Percentiles rank a stretch among this genome's conserved stretches.
Conservation (phyloP, 108 stramenopile genomes). For the Seminavis robusta region DNA sequence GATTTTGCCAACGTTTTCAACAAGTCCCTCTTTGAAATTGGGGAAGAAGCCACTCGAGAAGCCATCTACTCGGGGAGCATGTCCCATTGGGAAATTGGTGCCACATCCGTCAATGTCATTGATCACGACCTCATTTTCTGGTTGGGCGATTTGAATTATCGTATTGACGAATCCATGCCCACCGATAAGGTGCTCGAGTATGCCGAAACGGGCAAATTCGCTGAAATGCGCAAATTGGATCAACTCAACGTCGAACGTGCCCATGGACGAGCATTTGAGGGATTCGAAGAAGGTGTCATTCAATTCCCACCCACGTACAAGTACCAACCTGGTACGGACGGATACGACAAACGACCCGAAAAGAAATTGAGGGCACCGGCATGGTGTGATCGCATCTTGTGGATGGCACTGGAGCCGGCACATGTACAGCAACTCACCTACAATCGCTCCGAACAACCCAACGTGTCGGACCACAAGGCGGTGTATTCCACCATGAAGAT, state of each 20-base stretch:
- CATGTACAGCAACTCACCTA: constrained; percentile 86
- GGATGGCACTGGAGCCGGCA: constrained; percentile 81
- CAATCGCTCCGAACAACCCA: constrained; percentile 70
- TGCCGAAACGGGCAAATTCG: constrained; percentile 49
- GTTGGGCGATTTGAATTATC: constrained; percentile 98
- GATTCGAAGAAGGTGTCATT: constrained; percentile 89
- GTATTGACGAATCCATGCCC: constrained; percentile 85
- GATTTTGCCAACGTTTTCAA: constrained; percentile 87
- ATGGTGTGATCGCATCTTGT: constrained; percentile 99
- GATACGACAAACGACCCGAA: constrained; percentile 94
- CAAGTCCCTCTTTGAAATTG: constrained; percentile 85
- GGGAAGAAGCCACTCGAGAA: constrained; percentile 80
- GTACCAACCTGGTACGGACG: constrained; percentile 95
- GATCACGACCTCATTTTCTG: constrained; percentile 97
- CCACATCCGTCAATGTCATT: constrained; percentile 48
- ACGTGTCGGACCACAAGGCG: constrained; percentile 97
- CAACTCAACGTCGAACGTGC: constrained; percentile 95
- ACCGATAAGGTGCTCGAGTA: constrained; percentile 80
- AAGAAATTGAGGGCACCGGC: constrained; percentile 99
- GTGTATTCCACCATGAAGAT: constrained; percentile 84
- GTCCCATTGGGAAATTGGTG: constrained; percentile 75
- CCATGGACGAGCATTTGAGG: constrained; percentile 88
- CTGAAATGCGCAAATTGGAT: constrained; percentile 82
- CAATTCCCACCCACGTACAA: constrained; percentile 96
- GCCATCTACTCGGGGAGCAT: constrained; percentile 71